Base-by-base conservation (phyloP, 192 early-diverging fungal genomes). In the Rhizophagus sp. region DNA sequence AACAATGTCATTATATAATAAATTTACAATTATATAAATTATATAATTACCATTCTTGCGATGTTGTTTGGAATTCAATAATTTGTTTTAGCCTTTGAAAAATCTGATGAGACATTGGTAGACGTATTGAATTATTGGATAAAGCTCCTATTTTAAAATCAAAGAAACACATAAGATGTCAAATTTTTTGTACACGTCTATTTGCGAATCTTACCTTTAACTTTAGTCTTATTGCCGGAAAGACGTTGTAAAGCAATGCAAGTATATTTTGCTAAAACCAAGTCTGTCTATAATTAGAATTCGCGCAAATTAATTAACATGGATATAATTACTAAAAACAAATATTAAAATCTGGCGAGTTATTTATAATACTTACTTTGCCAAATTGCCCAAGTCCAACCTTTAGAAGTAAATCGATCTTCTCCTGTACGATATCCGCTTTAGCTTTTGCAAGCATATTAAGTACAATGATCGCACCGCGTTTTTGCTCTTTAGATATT, bases 241-340 rank as follows among this genome's bases (percentile, higher is more conserved):
- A 98, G 87, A 74, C 96, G 92, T 80, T 98, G 96, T 61, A 99
- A 85, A 1, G 97, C 93, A 81, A 98, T 93, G 76, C 98, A 99
- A 8, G 96, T 93, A 85, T 97, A 93, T 75, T 92, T 94, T 69
- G 97, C 96, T 34, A 99, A 79, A 4, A 87, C 82, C 24, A 98
- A 83, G 77, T 99, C 97, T 57, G 86, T 87, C 86, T 93, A 88
- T 2, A 64, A 30, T 49, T 13, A 76, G 72, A 79, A 44, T n/a
- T 70, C 33, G 7, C 33, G 4, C 33, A 1, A 44, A 36, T 22
- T n/a, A 79, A 33, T 47, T 47, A 12, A 12, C 2, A 44, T 1
- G 7, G 10, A 10, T 44, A 44, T 44, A 80, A 17, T 27, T 34
- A 74, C 19, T 36, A 39, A 19, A 8, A 22, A 66, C 3, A 19